Conservation (phyloP, 2,329 filamentous ascomycete species). For the Rugonectria rugulosa region DNA sequence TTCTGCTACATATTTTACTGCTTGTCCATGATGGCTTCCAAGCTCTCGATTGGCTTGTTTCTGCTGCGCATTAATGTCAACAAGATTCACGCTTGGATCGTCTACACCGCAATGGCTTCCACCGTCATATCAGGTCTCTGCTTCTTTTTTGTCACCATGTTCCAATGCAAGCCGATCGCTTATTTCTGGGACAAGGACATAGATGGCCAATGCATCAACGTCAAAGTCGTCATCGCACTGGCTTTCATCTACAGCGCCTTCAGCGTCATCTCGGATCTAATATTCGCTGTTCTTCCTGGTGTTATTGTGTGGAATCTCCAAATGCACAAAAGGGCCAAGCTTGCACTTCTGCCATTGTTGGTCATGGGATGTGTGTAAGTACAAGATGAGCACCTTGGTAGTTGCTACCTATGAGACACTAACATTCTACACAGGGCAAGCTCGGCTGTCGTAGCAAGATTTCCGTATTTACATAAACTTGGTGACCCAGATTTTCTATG, state of each 20-base stretch:
- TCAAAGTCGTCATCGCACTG: conserved; percentile 57
- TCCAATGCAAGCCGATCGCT: conserved; percentile 50
- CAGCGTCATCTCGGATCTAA: conserved; percentile 59
- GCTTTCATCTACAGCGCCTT: conserved; percentile 60
- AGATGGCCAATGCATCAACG: conserved; percentile 47
- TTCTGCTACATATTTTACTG: conserved; percentile 49
- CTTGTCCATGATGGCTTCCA: conserved; percentile 47
- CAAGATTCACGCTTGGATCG: conserved; percentile 44
- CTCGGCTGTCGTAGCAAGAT: conserved; percentile 51
- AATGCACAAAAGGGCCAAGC: conserved; percentile 60
- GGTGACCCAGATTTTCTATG: conserved; percentile 53
- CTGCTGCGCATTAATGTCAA: conserved; percentile 50
- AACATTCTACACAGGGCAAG: too few relatives aligned
- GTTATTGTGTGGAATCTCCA: conserved; percentile 63
- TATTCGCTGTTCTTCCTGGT: conserved; percentile 59
- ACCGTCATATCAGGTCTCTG: conserved; percentile 47
- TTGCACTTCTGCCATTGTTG: conserved; percentile 60
- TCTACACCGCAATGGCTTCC: conserved; percentile 45
- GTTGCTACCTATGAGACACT: too few relatives aligned
- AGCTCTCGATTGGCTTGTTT: conserved; percentile 53
- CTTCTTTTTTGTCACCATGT: conserved; percentile 52
- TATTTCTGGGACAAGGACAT: conserved; percentile 50
- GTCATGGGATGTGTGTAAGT: conserved; percentile 62
- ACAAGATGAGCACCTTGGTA: too few relatives aligned
- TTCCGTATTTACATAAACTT: conserved; percentile 48